Evolutionary conservation across 208 protist genomes (phyloP), one percentile per base, ranked within the genome.

Genomic region (Wallacemonas sp.): DNA sequence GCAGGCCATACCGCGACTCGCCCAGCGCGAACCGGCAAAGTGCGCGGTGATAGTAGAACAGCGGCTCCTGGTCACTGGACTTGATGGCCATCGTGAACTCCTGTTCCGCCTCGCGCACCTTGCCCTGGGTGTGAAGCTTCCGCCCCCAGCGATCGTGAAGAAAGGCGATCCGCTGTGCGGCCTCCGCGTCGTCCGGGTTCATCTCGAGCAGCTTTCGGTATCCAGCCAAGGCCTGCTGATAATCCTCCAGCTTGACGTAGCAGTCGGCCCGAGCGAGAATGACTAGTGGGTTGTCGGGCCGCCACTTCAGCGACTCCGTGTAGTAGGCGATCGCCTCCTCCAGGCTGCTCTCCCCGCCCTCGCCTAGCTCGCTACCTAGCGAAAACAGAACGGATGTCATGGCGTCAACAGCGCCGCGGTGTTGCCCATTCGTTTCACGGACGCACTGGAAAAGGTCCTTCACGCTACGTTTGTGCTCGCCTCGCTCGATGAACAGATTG

Each of bases 81-180:
- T 80, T 82, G 64, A 95, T 95, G 21, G 90, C 90, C 58, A 83
- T 89, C 22, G 83, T 92, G 82, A 92, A 95, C 72, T 93, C 85
- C 33, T 55, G 37, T 59, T 95, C 87, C 19, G 90, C 90, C 63
- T 89, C 81, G 22, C 54, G 53, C 29, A 83, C 46, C 24, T 79
- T 68, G 46, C 80, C 76, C 33, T 73, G 27, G 6, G 63, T 38
- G 52, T 89, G 79, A 41, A 96, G 76, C 62, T 85, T 83, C 22
- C 78, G 71, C 22, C 87, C 90, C 85, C 85, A 92, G 33, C 93
- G 39, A 71, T 96, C 85, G 66, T 93, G 90, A 64, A 96, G 55
- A 33, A 81, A 78, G 38, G 87, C 87, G 45, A 96, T 84, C 22
- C 90, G 82, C 17, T 66, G 52, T 30, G 39, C 62, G 19, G 87